These are phyloP conservation scores for Candida ulmi DNA, from an alignment of 805 yeast species.

Conservation along the genomic window DNA sequence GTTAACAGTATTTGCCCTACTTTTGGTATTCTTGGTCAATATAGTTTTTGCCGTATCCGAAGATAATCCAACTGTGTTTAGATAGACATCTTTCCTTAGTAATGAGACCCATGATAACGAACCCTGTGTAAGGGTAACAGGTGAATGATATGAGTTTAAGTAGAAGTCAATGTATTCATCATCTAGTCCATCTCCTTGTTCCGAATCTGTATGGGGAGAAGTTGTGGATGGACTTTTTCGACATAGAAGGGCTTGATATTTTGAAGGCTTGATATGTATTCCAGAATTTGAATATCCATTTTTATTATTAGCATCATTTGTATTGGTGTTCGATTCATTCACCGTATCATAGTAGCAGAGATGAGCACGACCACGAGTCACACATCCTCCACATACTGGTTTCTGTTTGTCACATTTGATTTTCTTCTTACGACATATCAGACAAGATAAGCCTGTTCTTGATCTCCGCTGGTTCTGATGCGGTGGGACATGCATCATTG, in stretches of 20 bases:
- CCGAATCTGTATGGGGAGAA: too few species aligned
- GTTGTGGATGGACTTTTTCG: too few species aligned
- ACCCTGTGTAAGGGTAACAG: slow-evolving; percentile 15
- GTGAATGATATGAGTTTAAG: slow-evolving; percentile 2
- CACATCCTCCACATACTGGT: slow-evolving; percentile 20
- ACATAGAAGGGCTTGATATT: background rate
- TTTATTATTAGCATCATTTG: background rate
- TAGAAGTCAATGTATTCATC: slow-evolving; percentile 10
- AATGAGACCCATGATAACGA: slow-evolving; percentile 21
- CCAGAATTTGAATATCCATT: background rate
- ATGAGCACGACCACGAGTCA: slow-evolving; percentile 10
- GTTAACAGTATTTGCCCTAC: background rate
- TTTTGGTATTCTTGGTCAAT: background rate
- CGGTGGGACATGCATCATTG: too few species aligned
- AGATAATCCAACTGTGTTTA: slow-evolving; percentile 13
- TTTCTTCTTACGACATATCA: slow-evolving; percentile 22
- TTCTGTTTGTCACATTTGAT: slow-evolving; percentile 22
- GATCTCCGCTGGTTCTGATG: background rate
- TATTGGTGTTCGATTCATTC: background rate
- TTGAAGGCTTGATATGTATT: background rate
- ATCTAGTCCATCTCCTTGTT: background rate
- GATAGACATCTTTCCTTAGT: slow-evolving; percentile 19
- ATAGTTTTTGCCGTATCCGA: slow-evolving; percentile 1
- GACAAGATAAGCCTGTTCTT: slow-evolving; percentile 16
- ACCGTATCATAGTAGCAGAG: slow-evolving; percentile 16